These are phyloP conservation scores for Neurospora sp. DNA, from an alignment of 495 filamentous ascomycete genomes.

Conservation along the genomic window DNA sequence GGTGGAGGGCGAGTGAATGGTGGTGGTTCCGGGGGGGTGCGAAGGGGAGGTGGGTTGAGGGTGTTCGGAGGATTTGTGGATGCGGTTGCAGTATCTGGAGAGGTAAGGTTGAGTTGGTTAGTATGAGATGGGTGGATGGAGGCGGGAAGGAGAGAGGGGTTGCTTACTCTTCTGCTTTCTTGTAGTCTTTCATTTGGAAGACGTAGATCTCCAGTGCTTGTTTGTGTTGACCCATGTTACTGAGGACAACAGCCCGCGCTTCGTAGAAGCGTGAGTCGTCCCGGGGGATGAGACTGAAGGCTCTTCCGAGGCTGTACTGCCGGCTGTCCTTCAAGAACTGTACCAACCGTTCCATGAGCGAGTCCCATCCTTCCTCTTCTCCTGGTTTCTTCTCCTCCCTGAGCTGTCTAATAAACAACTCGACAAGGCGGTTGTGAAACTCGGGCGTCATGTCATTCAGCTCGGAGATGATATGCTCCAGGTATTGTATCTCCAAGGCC, in stretches of 20 bases:
- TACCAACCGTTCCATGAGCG: constrained; percentile 56
- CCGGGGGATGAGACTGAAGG: constrained; percentile 62
- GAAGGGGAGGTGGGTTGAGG: constrained; percentile 22
- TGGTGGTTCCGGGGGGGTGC: background rate
- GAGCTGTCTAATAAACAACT: constrained; percentile 62
- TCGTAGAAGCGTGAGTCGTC: constrained; percentile 85
- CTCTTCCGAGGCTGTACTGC: constrained; percentile 70
- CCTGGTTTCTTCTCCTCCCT: constrained; percentile 29
- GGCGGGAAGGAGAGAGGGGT: background rate
- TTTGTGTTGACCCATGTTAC: constrained; percentile 91
- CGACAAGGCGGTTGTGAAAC: constrained; percentile 74
- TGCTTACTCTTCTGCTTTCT: constrained; percentile 84
- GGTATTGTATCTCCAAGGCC: constrained; percentile 65
- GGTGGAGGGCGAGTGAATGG: constrained; percentile 11
- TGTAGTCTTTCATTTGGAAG: constrained; percentile 78
- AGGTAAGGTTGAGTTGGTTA: background rate
- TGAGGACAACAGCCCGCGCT: constrained; percentile 80
- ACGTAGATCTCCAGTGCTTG: constrained; percentile 94
- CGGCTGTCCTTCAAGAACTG: constrained; percentile 63
- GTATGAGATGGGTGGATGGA: background rate
- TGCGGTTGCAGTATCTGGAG: constrained; percentile 75
- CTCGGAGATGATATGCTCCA: constrained; percentile 86
- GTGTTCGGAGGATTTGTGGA: constrained; percentile 51
- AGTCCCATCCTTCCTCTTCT: constrained; percentile 36
- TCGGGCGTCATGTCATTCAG: constrained; percentile 74